Evolutionary conservation across 2,329 filamentous ascomycete species (phyloP).

Genomic region (Tolypocladium paradoxum): DNA sequence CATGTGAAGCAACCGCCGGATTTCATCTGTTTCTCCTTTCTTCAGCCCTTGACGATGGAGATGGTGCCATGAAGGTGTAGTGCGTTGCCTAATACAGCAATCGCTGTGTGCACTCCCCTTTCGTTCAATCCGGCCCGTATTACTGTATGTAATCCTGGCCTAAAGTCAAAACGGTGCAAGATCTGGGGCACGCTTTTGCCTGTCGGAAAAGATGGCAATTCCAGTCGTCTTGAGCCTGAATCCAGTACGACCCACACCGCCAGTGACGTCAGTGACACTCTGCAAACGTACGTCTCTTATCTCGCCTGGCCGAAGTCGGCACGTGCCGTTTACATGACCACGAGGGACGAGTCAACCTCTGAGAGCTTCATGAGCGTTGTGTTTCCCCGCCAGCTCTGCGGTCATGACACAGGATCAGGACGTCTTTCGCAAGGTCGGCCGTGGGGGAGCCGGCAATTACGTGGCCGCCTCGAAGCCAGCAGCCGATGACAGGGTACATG

Average conservation of each 20-base stretch:
- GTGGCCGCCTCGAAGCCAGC: slow-evolving; percentile 31
- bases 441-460: slow-evolving; percentile 56
- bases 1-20: no score
- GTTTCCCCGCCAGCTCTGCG: neutral
- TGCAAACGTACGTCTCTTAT: neutral
- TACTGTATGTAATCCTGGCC: no score
- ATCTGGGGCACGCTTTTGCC: neutral
- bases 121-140: neutral
- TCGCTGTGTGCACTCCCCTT: neutral
- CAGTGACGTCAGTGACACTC: neutral
- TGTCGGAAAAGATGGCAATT: neutral
- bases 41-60: neutral
- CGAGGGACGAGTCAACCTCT: neutral
- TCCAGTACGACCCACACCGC: neutral
- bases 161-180: neutral
- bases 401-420: slow-evolving; percentile 22
- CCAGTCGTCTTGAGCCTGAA: neutral
- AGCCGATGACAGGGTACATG: neutral
- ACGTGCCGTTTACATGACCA: neutral
- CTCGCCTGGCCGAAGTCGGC: neutral
- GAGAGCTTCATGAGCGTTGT: neutral
- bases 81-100: neutral
- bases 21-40: no score
- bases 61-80: neutral
- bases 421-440: slow-evolving; percentile 41